Base-by-base conservation (phyloP, 148 eudicot genomes). In the Amaranthus palmeri region DNA sequence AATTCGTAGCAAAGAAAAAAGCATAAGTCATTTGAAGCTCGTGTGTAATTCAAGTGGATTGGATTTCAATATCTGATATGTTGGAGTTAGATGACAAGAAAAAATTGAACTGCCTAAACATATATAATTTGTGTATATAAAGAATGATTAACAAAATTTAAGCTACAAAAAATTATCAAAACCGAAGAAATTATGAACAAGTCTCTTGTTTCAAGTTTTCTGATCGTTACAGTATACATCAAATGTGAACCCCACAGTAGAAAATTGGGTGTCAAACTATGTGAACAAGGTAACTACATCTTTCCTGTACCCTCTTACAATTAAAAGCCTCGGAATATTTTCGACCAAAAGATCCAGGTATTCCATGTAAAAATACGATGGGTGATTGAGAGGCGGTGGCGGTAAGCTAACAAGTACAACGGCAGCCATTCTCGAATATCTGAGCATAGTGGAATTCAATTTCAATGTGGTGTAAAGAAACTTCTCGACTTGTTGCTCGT, bases 271-370 rank as follows among this genome's bases (percentile, higher is more conserved):
- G 67, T 8, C 53, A 46, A 58, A 54, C 85, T 95, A 95, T 18
- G 99, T 88, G 81, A 92, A 95, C 85, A 95, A 81, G 48, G 99
- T 95, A 65, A 95, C 97, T 42, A 95, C 99, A 69, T 92, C 97
- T 79, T 87, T 90, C 13, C 92, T 81, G 72, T 95, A 95, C 14
- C 99, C 97, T 79, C 99, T 81, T 43, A 95, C 99, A 14, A 95
- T 88, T 58, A 91, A 80, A 72, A 95, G 90, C 85, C 99, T 92
- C 8, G 99, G 99, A 68, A 95, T 87, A 68, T 92, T 95, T 76
- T 92, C 99, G 15, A 95, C 99, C 89, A 95, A 76, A 63, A 95
- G 79, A 84, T 95, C 99, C 96, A 95, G 79, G 76, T 95, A 95
- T 69, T 95, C 99, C 99, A 95, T 95, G 82, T 83, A 95, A 66